Conservation (phyloP, 2,329 filamentous ascomycete species). For the Bipolaris oryzae region DNA sequence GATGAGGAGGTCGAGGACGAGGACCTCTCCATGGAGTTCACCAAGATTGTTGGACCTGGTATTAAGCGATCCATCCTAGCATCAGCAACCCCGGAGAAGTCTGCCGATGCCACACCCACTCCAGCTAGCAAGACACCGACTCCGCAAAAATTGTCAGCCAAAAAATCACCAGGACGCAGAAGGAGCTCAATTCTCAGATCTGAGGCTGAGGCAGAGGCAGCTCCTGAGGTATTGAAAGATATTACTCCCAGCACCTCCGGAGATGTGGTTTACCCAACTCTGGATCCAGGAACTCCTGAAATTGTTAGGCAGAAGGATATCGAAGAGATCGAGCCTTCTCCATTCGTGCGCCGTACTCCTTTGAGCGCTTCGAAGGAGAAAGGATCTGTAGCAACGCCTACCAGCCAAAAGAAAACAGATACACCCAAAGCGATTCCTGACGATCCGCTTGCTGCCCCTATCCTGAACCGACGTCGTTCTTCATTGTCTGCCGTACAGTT, state of each 20-base stretch:
- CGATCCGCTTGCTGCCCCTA: conserved; percentile 44
- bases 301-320: conserved; percentile 34
- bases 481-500: conserved; percentile 45
- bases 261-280: conserved; percentile 29
- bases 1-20: conserved; percentile 29
- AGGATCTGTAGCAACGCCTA: conserved; percentile 30
- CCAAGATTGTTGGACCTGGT: conserved; percentile 54
- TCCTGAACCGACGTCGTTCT: conserved; percentile 43
- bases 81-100: conserved; percentile 28
- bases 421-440: conserved; percentile 32
- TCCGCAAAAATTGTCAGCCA: conserved; percentile 35
- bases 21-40: conserved; percentile 61
- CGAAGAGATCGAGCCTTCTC: conserved; percentile 44
- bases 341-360: conserved; percentile 38
- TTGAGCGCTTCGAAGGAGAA: conserved; percentile 28
- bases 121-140: conserved; percentile 26
- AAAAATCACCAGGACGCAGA: conserved; percentile 27
- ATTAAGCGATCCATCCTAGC: conserved; percentile 41
- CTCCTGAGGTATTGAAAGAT: conserved; percentile 22
- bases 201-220: conserved; percentile 12
- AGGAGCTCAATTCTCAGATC: conserved; percentile 15
- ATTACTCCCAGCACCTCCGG: conserved; percentile 36
- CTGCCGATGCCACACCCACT: conserved; percentile 15
- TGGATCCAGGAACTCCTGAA: conserved; percentile 40
- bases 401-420: conserved; percentile 19